These are phyloP conservation scores for Cryptococcus sp. DNA, from an alignment of 1,284 basidiomycete genomes.

Conservation along the genomic window DNA sequence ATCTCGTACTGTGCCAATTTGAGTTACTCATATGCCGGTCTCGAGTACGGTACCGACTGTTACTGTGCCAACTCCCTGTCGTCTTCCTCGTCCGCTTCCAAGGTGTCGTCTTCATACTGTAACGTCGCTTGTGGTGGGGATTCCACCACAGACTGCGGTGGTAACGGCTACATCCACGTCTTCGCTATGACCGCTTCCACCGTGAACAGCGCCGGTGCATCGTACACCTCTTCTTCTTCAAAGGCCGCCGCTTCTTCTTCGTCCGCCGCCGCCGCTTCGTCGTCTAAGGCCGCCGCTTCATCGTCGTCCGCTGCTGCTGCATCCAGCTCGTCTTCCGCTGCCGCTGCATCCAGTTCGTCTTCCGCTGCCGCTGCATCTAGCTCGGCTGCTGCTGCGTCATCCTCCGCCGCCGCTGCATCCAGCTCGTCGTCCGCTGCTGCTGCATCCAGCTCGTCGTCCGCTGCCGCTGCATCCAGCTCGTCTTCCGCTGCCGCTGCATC, in stretches of 20 bases:
- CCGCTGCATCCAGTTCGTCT: constrained; percentile 2
- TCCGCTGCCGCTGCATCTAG: constrained; percentile 13
- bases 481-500: constrained; percentile 2
- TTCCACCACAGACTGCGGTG: constrained; percentile 25
- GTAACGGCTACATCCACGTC: constrained; percentile 18
- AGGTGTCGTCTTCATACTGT: constrained; percentile 20
- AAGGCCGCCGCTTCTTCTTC: not conserved
- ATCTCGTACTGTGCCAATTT: not conserved
- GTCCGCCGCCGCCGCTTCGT: not conserved
- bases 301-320: constrained; percentile 8
- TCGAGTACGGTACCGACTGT: constrained; percentile 22
- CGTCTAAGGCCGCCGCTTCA: not conserved
- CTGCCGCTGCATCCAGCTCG: not conserved
- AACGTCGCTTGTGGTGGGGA: constrained; percentile 30
- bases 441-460: not conserved
- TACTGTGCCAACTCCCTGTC: constrained; percentile 10
- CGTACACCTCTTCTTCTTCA: constrained; percentile 7
- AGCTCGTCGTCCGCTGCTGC: not conserved
- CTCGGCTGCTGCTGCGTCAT: not conserved
- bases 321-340: not conserved
- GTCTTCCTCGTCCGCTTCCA: constrained; percentile 14
- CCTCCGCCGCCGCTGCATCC: constrained; percentile 10
- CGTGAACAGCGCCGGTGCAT: not conserved
- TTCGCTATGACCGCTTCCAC: constrained; percentile 9
- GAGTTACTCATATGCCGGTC: constrained; percentile 13